Evolutionary conservation across 2,329 filamentous ascomycete species (phyloP), one percentile per base, ranked within the genome.

Genomic region (Clarireedia hainanense): DNA sequence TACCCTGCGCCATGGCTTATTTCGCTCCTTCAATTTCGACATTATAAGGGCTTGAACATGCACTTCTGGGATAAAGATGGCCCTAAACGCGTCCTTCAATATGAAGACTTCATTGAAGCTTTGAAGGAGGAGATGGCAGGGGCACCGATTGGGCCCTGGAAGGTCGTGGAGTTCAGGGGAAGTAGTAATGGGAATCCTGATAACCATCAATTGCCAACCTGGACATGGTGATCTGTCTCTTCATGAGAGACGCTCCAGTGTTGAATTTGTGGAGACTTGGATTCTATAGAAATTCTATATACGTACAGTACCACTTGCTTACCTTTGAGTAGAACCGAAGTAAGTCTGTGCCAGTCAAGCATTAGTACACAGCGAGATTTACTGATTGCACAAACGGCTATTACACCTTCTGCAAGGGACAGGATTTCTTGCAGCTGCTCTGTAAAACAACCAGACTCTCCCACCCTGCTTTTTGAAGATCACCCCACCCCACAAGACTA

Each of bases 11-110:
- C 2, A 15, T 56, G 49, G 54, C 15, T 52, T 4, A 14, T 20
- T 6, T 36, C 48, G 4, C 49, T 56, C 30, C 36, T 56, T 4
- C 42, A 47, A 37, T 53, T 53, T 6, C 49, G 49, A 12, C 42
- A 47, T 39, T 56, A 56, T 26, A 24, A 20, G 12, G 43, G 49
- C 5, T 15, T 56, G n/a, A 48, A 45, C 46, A 34, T 53, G 6
- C 54, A 42, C 23, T 56, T 56, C 12, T 52, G 48, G 26, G 10
- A 43, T 27, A 5, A 27, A 6, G 7, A 43, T 56, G 54, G 49
- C 6, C 5, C 40, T 4, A 7, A 7, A 9, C n/a, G 9, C 2
- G 34, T 47, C 6, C 4, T 23, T 4, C n/a, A 27, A 15, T 7
- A 42, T n/a, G 34, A 53, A 24, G 30, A 12, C 3, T 56, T 56